Evolutionary conservation across 2,329 filamentous ascomycete genomes (phyloP), one percentile per base, ranked within the genome.

Genomic region (Lasiodiplodia sp.): DNA sequence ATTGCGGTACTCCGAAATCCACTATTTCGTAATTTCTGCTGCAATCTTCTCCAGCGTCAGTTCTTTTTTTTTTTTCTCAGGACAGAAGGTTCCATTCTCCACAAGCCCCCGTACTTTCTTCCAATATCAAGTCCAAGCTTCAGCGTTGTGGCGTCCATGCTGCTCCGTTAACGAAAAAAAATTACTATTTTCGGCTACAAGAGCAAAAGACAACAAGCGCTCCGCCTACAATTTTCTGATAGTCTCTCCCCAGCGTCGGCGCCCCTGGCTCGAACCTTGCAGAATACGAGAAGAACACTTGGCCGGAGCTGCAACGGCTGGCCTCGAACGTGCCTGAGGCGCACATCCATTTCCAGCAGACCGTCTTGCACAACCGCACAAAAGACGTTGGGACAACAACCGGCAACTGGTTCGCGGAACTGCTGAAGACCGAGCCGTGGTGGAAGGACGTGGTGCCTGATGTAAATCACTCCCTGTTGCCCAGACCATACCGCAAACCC

Each of bases 311-410:
- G 16, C 78, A 78, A 58, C 74, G 77, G 1, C 75, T 84, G 3
- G 83, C 81, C 28, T 83, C 86, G 70, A 85, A 92, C 58, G 85
- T 91, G 0, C 92, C 92, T 0, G 92, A 95, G 72, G 90, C 92
- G 2, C 93, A 92, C 7, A 88, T 96, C 60, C 92, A 96, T 76
- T 92, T 93, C 71, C 92, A 94, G 81, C 84, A 85, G 58, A 81
- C 83, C 3, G 73, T 85, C 10, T 79, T 89, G 23, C 87, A 88
- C 74, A 87, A 86, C 40, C 87, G 92, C 18, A 81, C 85, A 69
- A 91, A 91, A 76, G 92, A 94, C 76, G 81, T 85, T 44, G 80
- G 80, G 11, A 83, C 83, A 8, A 79, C 82, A 4, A 85, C 83
- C 3, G 87, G 84, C 1, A 78, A 87, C 73, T 87, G 86, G 85